Base-by-base conservation (phyloP, 495 filamentous ascomycete species). In the Annulohypoxylon moriforme region DNA sequence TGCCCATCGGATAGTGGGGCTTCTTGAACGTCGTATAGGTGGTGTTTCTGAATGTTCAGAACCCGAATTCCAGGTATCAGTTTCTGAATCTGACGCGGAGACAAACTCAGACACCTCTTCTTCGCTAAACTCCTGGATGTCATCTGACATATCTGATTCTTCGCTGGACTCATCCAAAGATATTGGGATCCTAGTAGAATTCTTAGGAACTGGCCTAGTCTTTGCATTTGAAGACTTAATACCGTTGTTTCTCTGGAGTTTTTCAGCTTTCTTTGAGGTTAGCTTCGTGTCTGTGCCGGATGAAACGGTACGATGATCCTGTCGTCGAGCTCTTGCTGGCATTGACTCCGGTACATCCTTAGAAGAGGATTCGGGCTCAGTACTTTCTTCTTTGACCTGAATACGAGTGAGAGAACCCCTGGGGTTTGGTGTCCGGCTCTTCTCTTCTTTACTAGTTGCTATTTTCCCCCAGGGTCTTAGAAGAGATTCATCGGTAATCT, bases 41-140 rank as follows among this genome's bases (percentile, higher is more conserved):
- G 56, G 58, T 36, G 69, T 70, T 9, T 34, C 58, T 29, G 60
- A 60, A 11, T 44, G 44, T n/a, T 74, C 74, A n/a, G 71, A 74
- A 40, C 53, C 73, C 14, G 74, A 74, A 18, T 67, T 50, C 58
- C 42, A 70, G n/a, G 63, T n/a, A 52, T 70, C 72, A 27, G 68
- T 33, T 55, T 65, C 68, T 13, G 67, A 71, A 20, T 60, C 64
- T 10, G 67, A 67, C 31, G 67, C 33, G 20, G 65, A 60, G 8
- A 69, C 38, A 22, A 78, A 76, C 47, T 78, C 76, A 0, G 68
- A 74, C 4, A 44, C 49, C 25, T 72, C 69, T 4, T 69, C 71
- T n/a, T 72, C 57, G 14, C 56, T 53, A 6, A 34, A 57, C 7
- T 68, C 10, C 22, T 16, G 0, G 1, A 49, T 53, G 3, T 71